Percentiles rank a stretch among this genome's conserved stretches.
Evolutionary conservation across 202 grass and related monocot species (phyloP).

Genomic region (Dendrocalamus latiflorus): DNA sequence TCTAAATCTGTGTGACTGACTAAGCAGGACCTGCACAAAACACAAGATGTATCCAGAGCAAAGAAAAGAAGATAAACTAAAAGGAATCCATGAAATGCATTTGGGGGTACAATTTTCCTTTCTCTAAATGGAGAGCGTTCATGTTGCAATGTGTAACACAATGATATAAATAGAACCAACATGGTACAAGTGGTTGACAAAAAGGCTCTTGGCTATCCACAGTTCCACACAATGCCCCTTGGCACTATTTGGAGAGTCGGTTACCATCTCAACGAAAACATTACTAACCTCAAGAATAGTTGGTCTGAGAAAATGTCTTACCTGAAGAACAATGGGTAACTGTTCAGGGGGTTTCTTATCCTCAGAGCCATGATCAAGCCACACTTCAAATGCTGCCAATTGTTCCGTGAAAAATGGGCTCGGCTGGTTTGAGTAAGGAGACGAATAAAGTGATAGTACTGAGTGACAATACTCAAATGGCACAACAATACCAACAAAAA

Average conservation of each 20-base stretch:
- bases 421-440: conserved; percentile 50
- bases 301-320: conserved; percentile 23
- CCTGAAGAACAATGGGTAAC: conserved; percentile 63
- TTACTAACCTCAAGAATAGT: not conserved
- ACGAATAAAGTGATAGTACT: conserved; percentile 26
- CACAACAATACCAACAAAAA: conserved; percentile 11
- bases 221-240: not conserved
- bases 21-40: conserved; percentile 69
- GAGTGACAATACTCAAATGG: conserved; percentile 20
- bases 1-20: conserved; percentile 93
- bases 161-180: not conserved
- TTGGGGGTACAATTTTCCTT: not conserved
- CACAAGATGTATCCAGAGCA: not conserved
- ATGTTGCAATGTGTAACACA: not conserved
- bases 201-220: not conserved
- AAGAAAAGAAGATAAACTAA: not conserved
- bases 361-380: conserved; percentile 94
- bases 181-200: not conserved
- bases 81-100: not conserved
- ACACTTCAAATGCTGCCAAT: conserved; percentile 94
- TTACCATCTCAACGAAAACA: not conserved
- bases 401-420: conserved; percentile 97
- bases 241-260: not conserved
- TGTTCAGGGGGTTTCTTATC: conserved; percentile 96
- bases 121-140: not conserved